phyloP scores from a whole-genome alignment of 192 early-diverging fungal species.

The Backusella macrospora region DNA sequence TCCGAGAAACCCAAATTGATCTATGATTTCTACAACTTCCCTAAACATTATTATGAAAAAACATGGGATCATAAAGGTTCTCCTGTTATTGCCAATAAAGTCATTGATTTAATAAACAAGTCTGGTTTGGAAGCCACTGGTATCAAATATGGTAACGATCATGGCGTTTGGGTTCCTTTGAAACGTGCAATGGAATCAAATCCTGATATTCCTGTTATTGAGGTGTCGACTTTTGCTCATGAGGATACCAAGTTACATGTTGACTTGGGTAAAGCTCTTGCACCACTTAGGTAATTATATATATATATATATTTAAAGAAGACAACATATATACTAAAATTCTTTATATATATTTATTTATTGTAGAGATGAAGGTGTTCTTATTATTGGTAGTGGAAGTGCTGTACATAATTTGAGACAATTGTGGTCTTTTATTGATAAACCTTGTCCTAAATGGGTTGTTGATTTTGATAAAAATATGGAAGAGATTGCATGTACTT shows the following conservation, averaged over 20 bases:
- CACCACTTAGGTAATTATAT: constrained; percentile 51
- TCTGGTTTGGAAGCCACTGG: constrained; percentile 45
- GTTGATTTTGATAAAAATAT: constrained; percentile 61
- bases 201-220: constrained; percentile 62
- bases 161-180: constrained; percentile 72
- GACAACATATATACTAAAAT: neutral
- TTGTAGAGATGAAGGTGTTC: constrained; percentile 57
- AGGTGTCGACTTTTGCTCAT: constrained; percentile 61
- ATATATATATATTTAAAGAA: too few species aligned
- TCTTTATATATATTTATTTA: neutral
- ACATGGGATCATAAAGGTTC: constrained; percentile 59
- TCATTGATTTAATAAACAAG: constrained; percentile 53
- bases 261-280: constrained; percentile 54
- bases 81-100: constrained; percentile 51
- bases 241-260: constrained; percentile 59
- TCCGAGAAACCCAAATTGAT: constrained; percentile 54
- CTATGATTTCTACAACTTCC: constrained; percentile 74
- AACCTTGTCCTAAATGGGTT: constrained; percentile 52
- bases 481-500: constrained; percentile 42
- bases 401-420: constrained; percentile 69
- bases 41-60: constrained; percentile 56
- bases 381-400: constrained; percentile 69
- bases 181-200: constrained; percentile 61
- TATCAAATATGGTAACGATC: constrained; percentile 64
- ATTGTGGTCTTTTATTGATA: constrained; percentile 37